Evolutionary conservation across 83 land plant species (phyloP).

Genomic region (Diphasiastrum complanatum): DNA sequence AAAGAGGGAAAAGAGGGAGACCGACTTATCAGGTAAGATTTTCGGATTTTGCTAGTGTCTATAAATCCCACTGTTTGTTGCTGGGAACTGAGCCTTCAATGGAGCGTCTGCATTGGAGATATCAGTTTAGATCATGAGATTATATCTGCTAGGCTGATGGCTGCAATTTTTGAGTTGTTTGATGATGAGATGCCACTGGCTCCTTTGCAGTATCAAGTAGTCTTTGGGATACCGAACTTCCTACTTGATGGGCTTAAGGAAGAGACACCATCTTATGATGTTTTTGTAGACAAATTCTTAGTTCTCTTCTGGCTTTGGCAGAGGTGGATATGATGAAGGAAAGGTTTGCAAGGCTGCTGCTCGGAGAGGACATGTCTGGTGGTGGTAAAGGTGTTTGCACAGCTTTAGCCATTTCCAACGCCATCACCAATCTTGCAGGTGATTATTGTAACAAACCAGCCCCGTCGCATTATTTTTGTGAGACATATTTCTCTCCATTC

Average conservation of each 20-base stretch:
- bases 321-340: conserved; percentile 36
- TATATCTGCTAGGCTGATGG: no score
- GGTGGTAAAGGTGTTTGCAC: conserved; percentile 30
- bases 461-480: no score
- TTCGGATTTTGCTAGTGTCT: neutral
- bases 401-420: conserved; percentile 27
- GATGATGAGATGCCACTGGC: no score
- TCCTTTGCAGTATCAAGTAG: neutral
- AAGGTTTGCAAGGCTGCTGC: conserved; percentile 24
- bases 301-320: neutral
- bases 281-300: conserved; percentile 4
- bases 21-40: conserved; percentile 23
- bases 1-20: conserved; percentile 23
- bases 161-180: no score
- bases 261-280: no score
- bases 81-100: no score
- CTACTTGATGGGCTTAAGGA: no score
- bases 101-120: no score
- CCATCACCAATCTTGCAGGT: conserved; percentile 29
- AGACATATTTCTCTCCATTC: neutral
- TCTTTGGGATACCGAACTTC: neutral
- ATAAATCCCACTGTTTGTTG: no score
- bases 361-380: conserved; percentile 32
- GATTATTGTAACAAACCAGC: no score
- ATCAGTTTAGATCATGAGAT: no score